phyloP scores from a whole-genome alignment of 164 flowering plant species.

The Vitis rotundifolia region DNA sequence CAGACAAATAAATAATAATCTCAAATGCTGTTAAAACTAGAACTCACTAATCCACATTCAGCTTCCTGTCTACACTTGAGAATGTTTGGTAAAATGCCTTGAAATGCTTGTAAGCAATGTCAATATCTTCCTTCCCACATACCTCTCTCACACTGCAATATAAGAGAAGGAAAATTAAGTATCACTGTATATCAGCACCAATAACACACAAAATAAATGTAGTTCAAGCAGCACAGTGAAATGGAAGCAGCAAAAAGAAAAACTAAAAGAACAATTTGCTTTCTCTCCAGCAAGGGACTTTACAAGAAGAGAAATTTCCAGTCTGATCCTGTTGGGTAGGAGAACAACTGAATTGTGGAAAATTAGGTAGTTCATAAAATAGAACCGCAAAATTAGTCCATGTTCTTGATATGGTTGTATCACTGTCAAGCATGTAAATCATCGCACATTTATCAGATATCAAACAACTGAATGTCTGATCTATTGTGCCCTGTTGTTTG shows the following conservation, averaged over 20 bases:
- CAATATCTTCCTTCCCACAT: constrained; percentile 88
- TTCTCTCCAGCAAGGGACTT: background rate
- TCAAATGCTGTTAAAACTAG: background rate
- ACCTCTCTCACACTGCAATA: constrained; percentile 79
- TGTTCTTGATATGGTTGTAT: no score
- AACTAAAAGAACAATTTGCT: background rate
- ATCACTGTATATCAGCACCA: background rate
- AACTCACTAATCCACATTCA: constrained; percentile 49
- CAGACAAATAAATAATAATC: background rate
- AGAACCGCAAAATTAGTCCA: no score
- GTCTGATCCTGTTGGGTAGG: background rate
- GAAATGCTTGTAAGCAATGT: constrained; percentile 85
- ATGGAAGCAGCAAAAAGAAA: background rate
- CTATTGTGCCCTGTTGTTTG: no score
- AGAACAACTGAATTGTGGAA: background rate
- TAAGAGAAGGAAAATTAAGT: background rate
- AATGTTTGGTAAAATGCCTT: constrained; percentile 80
- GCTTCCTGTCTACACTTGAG: constrained; percentile 77
- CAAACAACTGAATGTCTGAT: no score
- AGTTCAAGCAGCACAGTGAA: background rate
- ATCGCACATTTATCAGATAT: no score
- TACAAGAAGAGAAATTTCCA: background rate
- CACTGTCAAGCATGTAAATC: no score
- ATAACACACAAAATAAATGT: background rate
- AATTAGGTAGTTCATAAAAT: no score